These are phyloP conservation scores for Coniochaeta sp. DNA, from an alignment of 2,329 filamentous ascomycete genomes.

Conservation along the genomic window DNA sequence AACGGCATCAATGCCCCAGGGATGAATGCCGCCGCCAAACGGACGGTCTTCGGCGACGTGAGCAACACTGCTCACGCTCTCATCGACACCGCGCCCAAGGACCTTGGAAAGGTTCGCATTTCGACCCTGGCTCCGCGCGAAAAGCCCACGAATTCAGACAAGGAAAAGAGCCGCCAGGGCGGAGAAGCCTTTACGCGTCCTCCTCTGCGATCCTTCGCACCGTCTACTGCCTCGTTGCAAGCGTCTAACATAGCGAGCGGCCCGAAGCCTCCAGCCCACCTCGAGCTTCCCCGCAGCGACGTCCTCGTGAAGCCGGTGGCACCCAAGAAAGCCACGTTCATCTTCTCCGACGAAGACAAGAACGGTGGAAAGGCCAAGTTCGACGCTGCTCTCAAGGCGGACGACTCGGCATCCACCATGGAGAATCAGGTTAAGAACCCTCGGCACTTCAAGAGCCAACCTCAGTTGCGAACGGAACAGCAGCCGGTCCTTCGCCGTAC, in stretches of 20 bases:
- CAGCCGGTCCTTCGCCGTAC: constrained; percentile 31
- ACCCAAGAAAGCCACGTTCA: constrained; percentile 17
- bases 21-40: constrained; percentile 61
- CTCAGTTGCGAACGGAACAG: constrained; percentile 36
- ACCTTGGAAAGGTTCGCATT: constrained; percentile 21
- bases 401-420: constrained; percentile 9
- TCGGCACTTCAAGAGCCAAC: constrained; percentile 48
- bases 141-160: constrained; percentile 21
- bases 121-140: constrained; percentile 13
- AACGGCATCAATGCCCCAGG: constrained; percentile 36
- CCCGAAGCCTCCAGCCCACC: constrained; percentile 1
- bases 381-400: constrained; percentile 6
- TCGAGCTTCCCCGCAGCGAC: background rate
- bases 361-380: constrained; percentile 3
- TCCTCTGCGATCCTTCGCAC: constrained; percentile 20
- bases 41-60: constrained; percentile 74
- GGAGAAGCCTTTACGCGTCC: constrained; percentile 31
- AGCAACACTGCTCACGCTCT: constrained; percentile 55
- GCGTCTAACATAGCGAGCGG: constrained; percentile 5
- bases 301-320: constrained; percentile 9
- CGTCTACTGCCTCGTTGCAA: constrained; percentile 5
- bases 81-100: constrained; percentile 24
- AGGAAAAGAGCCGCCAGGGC: constrained; percentile 33
- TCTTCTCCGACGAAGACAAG: constrained; percentile 18
- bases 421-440: constrained; percentile 21